A percentile compares a stretch with the other conserved stretches of the same genome.
These are phyloP conservation scores for Prunus campanulata DNA, from an alignment of 306 rosid genomes.

Conservation along the genomic window DNA sequence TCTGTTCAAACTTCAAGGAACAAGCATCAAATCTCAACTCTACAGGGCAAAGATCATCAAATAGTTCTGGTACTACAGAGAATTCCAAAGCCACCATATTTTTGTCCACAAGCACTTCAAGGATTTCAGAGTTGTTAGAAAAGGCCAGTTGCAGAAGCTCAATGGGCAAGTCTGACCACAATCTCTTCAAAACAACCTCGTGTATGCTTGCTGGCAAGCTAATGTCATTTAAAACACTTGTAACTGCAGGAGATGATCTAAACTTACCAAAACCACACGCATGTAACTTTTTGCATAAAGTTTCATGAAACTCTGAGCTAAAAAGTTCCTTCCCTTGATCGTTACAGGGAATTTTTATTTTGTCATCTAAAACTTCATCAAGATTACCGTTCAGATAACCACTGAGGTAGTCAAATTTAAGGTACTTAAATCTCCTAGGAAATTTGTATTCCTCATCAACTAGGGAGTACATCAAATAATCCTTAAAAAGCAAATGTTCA, in stretches of 20 bases:
- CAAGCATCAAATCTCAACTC: conserved; percentile 48
- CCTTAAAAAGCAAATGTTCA: conserved; percentile 28
- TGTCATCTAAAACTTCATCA: conserved; percentile 24
- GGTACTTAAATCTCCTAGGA: conserved; percentile 29
- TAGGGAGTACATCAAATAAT: conserved; percentile 30
- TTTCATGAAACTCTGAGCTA: conserved; percentile 40
- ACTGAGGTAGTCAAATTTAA: conserved; percentile 45
- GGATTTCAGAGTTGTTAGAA: conserved; percentile 42
- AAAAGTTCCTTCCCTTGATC: conserved; percentile 20
- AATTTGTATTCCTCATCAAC: conserved; percentile 48
- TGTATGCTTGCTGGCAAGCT: conserved; percentile 51
- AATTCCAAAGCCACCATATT: conserved; percentile 43
- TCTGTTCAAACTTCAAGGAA: conserved; percentile 23
- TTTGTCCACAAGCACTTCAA: conserved; percentile 28
- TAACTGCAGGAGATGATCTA: conserved; percentile 45
- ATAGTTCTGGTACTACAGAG: conserved; percentile 45
- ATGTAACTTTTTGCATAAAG: conserved; percentile 57
- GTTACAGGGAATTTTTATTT: conserved; percentile 19
- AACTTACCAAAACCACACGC: conserved; percentile 48
- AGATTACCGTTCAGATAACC: conserved; percentile 53
- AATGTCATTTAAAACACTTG: conserved; percentile 49
- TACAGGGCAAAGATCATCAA: conserved; percentile 47
- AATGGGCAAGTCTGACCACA: conserved; percentile 65
- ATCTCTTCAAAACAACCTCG: conserved; percentile 47
- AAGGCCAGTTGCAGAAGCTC: conserved; percentile 53